These are phyloP conservation scores for Claviceps capensis DNA, from an alignment of 2,329 filamentous ascomycete species.

Conservation along the genomic window DNA sequence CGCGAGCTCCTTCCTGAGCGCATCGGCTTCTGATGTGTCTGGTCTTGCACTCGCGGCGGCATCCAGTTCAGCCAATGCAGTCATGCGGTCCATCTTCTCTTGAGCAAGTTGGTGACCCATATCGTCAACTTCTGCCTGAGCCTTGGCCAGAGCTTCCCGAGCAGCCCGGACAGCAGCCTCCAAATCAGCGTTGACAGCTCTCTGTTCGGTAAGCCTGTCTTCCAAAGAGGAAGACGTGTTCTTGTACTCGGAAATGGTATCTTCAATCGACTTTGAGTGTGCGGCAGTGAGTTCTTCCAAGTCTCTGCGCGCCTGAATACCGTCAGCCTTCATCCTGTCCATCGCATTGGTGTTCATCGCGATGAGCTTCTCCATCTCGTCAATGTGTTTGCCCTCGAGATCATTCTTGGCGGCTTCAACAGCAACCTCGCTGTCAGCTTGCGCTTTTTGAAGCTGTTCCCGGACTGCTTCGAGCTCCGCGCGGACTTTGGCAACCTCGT, in stretches of 20 bases:
- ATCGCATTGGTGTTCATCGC: slow-evolving; percentile 28
- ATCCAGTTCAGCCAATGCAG: slow-evolving; percentile 46
- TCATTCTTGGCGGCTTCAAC: slow-evolving; percentile 31
- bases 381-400: slow-evolving; percentile 30
- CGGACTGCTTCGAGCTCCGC: slow-evolving; percentile 24
- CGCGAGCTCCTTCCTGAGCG: slow-evolving; percentile 35
- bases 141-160: slow-evolving; percentile 29
- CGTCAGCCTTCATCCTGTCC: slow-evolving; percentile 26
- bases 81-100: slow-evolving; percentile 47
- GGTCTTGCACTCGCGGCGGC: slow-evolving; percentile 40
- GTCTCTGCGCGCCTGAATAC: slow-evolving; percentile 25
- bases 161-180: slow-evolving; percentile 23
- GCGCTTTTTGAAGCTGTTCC: slow-evolving; percentile 32
- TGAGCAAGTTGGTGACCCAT: slow-evolving; percentile 40
- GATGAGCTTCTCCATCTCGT: slow-evolving; percentile 33
- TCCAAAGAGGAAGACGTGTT: slow-evolving; percentile 19
- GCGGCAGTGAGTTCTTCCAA: slow-evolving; percentile 27
- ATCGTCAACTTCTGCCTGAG: slow-evolving; percentile 33
- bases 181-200: slow-evolving; percentile 22
- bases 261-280: slow-evolving; percentile 26
- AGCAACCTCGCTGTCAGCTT: slow-evolving; percentile 28
- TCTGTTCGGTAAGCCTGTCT: slow-evolving; percentile 22
- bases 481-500: slow-evolving; percentile 18
- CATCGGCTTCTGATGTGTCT: slow-evolving; percentile 41
- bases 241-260: slow-evolving; percentile 26